phyloP scores from a whole-genome alignment of 768 basidiomycete species.

The Vishniacozyma victoriae region DNA sequence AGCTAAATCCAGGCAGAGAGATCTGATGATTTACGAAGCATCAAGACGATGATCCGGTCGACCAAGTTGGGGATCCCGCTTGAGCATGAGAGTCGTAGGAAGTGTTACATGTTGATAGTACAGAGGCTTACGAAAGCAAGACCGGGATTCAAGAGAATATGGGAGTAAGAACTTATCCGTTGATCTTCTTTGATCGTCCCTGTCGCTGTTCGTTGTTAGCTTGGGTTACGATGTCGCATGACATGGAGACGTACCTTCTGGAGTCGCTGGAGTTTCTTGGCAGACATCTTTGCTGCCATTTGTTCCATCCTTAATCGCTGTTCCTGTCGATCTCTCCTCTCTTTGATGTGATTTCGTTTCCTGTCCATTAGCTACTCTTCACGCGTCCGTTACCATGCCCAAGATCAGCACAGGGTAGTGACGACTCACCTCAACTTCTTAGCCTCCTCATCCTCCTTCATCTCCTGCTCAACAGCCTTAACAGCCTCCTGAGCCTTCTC shows the following conservation, averaged over 20 bases:
- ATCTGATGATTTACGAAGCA: no score
- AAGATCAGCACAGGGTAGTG: background rate
- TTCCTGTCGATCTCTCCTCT: slow-evolving; percentile 36
- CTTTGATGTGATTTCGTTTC: slow-evolving; percentile 33
- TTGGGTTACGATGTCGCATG: background rate
- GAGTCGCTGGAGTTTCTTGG: slow-evolving; percentile 46
- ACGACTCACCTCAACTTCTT: slow-evolving; percentile 31
- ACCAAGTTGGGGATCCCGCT: no score
- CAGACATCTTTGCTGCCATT: slow-evolving; percentile 42
- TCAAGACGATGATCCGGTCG: no score
- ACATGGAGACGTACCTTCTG: slow-evolving; percentile 35
- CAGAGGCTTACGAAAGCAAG: no score
- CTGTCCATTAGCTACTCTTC: slow-evolving; percentile 6
- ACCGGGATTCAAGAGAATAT: background rate
- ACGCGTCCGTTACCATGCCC: background rate
- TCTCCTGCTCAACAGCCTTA: slow-evolving; percentile 39
- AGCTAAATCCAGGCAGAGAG: no score
- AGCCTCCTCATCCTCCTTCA: slow-evolving; percentile 41
- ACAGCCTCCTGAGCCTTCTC: slow-evolving; percentile 26
- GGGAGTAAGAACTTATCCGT: slow-evolving; percentile 16
- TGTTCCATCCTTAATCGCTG: slow-evolving; percentile 42
- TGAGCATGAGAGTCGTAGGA: no score
- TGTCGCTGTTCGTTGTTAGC: slow-evolving; percentile 22
- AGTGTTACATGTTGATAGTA: no score
- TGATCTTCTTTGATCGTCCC: slow-evolving; percentile 46